These are phyloP conservation scores for Ganoderma lucidum DNA, from an alignment of 1,284 basidiomycete genomes.

Conservation along the genomic window DNA sequence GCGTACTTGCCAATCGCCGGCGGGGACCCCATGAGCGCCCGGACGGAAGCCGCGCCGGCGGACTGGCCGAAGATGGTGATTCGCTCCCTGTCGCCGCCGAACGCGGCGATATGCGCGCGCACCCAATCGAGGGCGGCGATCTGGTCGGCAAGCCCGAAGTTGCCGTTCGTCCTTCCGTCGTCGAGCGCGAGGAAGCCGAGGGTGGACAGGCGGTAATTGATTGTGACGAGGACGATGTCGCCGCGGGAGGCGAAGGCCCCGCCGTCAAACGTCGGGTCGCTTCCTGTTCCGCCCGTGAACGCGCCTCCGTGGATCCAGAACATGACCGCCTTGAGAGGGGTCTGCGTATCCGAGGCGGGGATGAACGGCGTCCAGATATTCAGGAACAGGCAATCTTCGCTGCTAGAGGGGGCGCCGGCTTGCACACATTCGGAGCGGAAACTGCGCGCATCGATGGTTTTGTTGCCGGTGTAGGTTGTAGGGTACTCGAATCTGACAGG, in stretches of 20 bases:
- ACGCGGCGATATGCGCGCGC: conserved; percentile 43
- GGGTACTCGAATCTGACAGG: conserved; percentile 45
- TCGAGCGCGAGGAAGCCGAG: conserved; percentile 51
- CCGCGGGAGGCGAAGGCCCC: conserved; percentile 50
- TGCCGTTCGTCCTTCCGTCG: conserved; percentile 49
- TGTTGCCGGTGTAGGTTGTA: conserved; percentile 38
- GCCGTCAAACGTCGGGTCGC: conserved; percentile 39
- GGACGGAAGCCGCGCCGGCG: conserved; percentile 48
- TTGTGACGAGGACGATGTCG: conserved; percentile 55
- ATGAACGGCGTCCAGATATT: conserved; percentile 54
- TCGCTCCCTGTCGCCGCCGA: conserved; percentile 47
- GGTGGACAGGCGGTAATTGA: conserved; percentile 55
- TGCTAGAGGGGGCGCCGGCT: conserved; percentile 34
- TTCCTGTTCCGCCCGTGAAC: conserved; percentile 49
- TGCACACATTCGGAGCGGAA: conserved; percentile 44
- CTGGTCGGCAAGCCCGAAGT: conserved; percentile 52
- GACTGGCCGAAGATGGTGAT: conserved; percentile 52
- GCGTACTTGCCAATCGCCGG: conserved; percentile 53
- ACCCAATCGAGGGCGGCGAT: conserved; percentile 48
- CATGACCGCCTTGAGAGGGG: conserved; percentile 50
- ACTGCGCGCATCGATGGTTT: conserved; percentile 41
- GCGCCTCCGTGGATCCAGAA: conserved; percentile 58
- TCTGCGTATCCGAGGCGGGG: conserved; percentile 33
- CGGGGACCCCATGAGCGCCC: conserved; percentile 52
- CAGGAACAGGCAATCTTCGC: conserved; percentile 52